Percentiles rank a stretch among this genome's conserved stretches.
phyloP scores from a whole-genome alignment of 257 asterid species.

The Fraxinus anomala region DNA sequence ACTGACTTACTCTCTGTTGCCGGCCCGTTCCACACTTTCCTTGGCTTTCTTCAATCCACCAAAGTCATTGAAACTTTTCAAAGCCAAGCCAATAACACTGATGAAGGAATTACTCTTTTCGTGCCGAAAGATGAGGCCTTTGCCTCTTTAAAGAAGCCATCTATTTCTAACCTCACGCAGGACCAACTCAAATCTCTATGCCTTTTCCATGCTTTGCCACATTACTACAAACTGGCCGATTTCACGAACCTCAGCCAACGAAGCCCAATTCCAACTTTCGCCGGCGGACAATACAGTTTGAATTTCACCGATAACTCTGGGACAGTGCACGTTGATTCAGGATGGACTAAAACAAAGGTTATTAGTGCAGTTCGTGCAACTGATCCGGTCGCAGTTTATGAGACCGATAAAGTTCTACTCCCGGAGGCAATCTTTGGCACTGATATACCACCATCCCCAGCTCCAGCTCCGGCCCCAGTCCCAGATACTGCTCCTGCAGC shows the following conservation, averaged over 20 bases:
- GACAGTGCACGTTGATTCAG: constrained; percentile 53
- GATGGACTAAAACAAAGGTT: constrained; percentile 71
- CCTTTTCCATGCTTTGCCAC: constrained; percentile 79
- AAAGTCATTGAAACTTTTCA: constrained; percentile 71
- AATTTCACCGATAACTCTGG: constrained; percentile 70
- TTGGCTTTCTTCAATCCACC: constrained; percentile 56
- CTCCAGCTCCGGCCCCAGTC: constrained; percentile 83
- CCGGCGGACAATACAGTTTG: constrained; percentile 54
- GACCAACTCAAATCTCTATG: constrained; percentile 65
- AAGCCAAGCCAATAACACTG: constrained; percentile 72
- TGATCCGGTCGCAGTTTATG: constrained; percentile 72
- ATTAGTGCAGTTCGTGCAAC: constrained; percentile 74
- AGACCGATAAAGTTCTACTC: constrained; percentile 65
- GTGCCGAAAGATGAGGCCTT: constrained; percentile 73
- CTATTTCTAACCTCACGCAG: constrained; percentile 61
- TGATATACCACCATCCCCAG: constrained; percentile 76
- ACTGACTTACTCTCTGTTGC: constrained; percentile 68
- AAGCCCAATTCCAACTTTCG: constrained; percentile 64
- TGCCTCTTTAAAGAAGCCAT: constrained; percentile 44
- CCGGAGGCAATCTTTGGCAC: constrained; percentile 85
- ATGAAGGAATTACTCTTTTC: constrained; percentile 74
- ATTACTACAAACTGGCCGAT: constrained; percentile 67
- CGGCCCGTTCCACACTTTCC: constrained; percentile 80
- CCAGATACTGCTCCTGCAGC: constrained; percentile 60
- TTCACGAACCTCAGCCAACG: constrained; percentile 70